A percentile compares a stretch with the other conserved stretches of the same genome.
Evolutionary conservation across 2,329 filamentous ascomycete species (phyloP).

Genomic region (Aspergillus carbonarius): DNA sequence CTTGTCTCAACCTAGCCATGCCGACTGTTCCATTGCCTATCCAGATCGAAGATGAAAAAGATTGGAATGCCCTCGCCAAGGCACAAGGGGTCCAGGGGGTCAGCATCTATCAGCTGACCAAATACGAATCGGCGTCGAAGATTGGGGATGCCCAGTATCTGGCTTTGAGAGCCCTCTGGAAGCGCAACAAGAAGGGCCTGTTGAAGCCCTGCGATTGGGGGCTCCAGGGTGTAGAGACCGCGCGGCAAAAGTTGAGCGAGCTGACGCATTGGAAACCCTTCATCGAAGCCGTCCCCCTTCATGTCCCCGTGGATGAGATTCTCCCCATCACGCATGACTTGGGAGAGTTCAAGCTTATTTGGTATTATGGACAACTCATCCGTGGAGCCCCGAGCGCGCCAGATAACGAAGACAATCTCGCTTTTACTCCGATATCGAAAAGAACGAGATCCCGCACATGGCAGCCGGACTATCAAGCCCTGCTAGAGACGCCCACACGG

Average conservation of each 20-base stretch:
- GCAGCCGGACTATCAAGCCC: too few relatives aligned
- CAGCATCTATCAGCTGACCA: background rate
- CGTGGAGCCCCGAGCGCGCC: background rate
- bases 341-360: background rate
- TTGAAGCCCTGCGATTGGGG: background rate
- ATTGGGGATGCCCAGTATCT: background rate
- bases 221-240: background rate
- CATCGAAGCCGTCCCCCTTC: background rate
- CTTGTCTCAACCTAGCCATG: background rate
- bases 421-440: background rate
- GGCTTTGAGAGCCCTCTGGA: background rate
- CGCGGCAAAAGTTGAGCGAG: background rate
- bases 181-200: too few relatives aligned
- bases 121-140: background rate
- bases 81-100: background rate
- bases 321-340: background rate
- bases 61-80: background rate
- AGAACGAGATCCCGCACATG: too few relatives aligned
- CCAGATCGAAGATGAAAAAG: too few relatives aligned
- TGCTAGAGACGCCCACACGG: too few relatives aligned
- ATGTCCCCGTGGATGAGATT: background rate
- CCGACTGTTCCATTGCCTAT: background rate
- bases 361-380: background rate
- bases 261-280: background rate
- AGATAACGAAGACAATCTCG: background rate